Evolutionary conservation across 495 filamentous ascomycete species (phyloP), one percentile per base, ranked within the genome.

Genomic region (Podospora conica): DNA sequence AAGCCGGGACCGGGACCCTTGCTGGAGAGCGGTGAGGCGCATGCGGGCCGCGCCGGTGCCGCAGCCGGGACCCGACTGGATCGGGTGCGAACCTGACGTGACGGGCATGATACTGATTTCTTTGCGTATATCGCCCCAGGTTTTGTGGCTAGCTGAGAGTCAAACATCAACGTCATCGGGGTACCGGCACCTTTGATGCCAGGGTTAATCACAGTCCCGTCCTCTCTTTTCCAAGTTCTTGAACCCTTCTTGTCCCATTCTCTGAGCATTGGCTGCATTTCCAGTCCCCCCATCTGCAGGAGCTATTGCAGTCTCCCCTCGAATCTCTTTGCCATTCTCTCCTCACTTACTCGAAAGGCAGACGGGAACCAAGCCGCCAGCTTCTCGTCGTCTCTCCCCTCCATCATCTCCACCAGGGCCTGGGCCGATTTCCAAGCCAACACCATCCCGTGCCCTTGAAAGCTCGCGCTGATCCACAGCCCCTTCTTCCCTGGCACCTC

Each of bases 401-500:
- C 71, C 75, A 86, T 83, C 80, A 87, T 81, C 22, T 75, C 72
- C 23, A 80, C 80, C 66, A 88, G 67, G 0, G 82, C 84, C 60
- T 76, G 78, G 5, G 84, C 83, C 59, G 80, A 84, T 76, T 83
- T 81, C 75, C 84, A 82, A 56, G 82, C 86, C 33, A 85, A 66
- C 7, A 85, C 85, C 79, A 81, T 88, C 0, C 85, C 86, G 73
- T 87, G 83, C 1, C 85, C 86, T 69, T 87, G 83, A 65, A 87
- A 88, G 21, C 78, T 75, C 1, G 73, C 77, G 53, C 74, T 76
- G 11, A 84, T 73, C 85, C 84, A 87, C 24, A 86, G 61, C 3
- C 76, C 78, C 48, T 76, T 70, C 57, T 76, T 73, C 0, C 70
- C 74, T 1, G 75, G 77, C 61, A 84, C 70, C 70, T 80, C 73